Evolutionary conservation across 768 basidiomycete species (phyloP), one percentile per base, ranked within the genome.

Genomic region (Xerocomus potaroensis): DNA sequence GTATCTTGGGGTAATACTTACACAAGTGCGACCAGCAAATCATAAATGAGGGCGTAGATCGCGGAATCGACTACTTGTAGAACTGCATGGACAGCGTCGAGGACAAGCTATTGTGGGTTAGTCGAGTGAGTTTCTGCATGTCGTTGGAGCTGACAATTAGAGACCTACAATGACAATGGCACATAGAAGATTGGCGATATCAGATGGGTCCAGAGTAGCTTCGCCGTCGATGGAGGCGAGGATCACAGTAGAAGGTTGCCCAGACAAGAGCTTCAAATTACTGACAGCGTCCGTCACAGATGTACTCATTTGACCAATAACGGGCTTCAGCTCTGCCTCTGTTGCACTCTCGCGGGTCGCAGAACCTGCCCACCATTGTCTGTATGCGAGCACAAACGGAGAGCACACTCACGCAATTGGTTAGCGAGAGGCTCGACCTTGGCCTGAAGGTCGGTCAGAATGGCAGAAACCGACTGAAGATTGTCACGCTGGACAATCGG

Each of bases 291-390:
- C 8, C 3, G 31, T 47, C 22, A 55, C 41, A 19, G 55, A 41
- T 0, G 38, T 31, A 23, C 24, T 44, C 7, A 55, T 56, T 10
- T 22, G 18, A 16, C 38, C 12, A 11, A 57, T 42, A 39, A 57
- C 45, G 16, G 41, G 35, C 2, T 7, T 24, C 41, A 57, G 32
- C 9, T 2, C 42, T 6, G 1, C 53, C 41, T 46, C n/a, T 4
- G 55, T 55, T 23, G 54, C 54, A 23, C 52, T 56, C 12, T 27
- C 27, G 18, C 38, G 3, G 11, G 19, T 56, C 14, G 49, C 54
- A 35, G 43, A 57, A 6, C 37, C 55, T 56, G 27, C 15, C n/a
- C n/a, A 39, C 22, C 22, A 29, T 39, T 14, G 8, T 51, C 5
- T 39, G 37, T 11, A 30, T 23, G 24, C 9, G 2, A 12, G 46